Evolutionary conservation across 768 basidiomycete species (phyloP).

Genomic region (Suillus luteus): DNA sequence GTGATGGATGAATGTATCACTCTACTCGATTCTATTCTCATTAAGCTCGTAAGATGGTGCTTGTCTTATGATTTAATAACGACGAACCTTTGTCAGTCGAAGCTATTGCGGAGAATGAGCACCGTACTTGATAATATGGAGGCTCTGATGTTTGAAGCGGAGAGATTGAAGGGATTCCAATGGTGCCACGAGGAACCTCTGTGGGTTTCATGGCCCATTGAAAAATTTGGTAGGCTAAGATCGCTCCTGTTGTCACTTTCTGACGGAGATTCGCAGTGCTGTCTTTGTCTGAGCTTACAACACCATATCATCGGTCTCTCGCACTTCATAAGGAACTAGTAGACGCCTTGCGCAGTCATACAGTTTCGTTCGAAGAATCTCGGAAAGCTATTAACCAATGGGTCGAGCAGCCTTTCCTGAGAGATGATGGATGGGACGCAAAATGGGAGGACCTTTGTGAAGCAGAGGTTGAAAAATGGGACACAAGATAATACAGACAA

Average conservation of each 20-base stretch:
- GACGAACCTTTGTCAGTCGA: constrained; percentile 47
- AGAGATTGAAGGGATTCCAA: constrained; percentile 67
- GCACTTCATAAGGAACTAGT: constrained; percentile 56
- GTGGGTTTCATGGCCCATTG: constrained; percentile 82
- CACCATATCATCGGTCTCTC: constrained; percentile 70
- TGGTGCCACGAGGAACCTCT: constrained; percentile 74
- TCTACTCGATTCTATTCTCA: constrained; percentile 57
- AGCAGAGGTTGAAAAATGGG: constrained; percentile 78
- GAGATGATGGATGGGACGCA: constrained; percentile 67
- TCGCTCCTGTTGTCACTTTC: not conserved
- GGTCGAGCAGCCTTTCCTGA: constrained; percentile 68
- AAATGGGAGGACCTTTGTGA: constrained; percentile 79
- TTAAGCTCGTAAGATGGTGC: constrained; percentile 60
- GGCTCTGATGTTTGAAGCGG: constrained; percentile 62
- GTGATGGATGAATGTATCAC: constrained; percentile 67
- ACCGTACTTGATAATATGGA: constrained; percentile 66
- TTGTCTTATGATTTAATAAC: not conserved
- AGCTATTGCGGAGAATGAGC: constrained; percentile 69
- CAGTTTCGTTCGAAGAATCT: constrained; percentile 69
- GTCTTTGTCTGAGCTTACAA: constrained; percentile 54
- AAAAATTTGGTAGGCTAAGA: constrained; percentile 62
- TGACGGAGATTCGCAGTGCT: constrained; percentile 42
- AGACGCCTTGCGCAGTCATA: constrained; percentile 61
- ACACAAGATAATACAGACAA: constrained; percentile 32
- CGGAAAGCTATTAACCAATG: constrained; percentile 63